Evolutionary conservation across 495 filamentous ascomycete genomes (phyloP).

Genomic region (Podospora australis): DNA sequence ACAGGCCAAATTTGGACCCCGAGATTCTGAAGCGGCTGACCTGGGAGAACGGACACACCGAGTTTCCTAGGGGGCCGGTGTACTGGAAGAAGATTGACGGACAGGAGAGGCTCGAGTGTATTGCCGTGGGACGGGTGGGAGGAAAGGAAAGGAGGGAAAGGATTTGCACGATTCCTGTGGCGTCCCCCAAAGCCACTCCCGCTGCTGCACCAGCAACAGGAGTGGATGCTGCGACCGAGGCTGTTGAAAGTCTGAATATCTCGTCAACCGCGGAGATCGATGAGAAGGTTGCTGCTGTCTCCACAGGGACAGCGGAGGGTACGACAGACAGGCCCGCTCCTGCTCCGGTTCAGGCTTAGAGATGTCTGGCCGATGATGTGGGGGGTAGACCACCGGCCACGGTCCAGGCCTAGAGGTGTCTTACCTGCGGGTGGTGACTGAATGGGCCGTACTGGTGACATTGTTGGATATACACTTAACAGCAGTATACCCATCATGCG

Average conservation of each 20-base stretch:
- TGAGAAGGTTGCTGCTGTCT: conserved; percentile 2
- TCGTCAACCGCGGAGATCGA: conserved; percentile 9
- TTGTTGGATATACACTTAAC: neutral
- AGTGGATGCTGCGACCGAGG: conserved; percentile 7
- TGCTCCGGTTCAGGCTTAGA: no score
- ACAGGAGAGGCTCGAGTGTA: conserved; percentile 35
- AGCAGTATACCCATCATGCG: no score
- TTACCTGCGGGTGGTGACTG: neutral
- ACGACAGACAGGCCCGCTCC: no score
- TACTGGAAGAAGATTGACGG: conserved; percentile 41
- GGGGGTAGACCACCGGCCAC: neutral
- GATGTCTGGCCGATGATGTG: neutral
- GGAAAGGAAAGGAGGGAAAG: conserved; percentile 29
- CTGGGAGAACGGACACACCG: conserved; percentile 39
- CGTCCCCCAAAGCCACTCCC: conserved; percentile 14
- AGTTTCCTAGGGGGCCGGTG: conserved; percentile 44
- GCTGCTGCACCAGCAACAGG: conserved; percentile 8
- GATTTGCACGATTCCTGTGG: conserved; percentile 40
- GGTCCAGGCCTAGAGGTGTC: neutral
- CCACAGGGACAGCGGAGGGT: neutral
- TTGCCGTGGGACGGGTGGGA: conserved; percentile 38
- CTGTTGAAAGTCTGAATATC: conserved; percentile 6
- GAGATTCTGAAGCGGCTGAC: conserved; percentile 42
- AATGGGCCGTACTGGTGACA: no score
- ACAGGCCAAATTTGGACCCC: conserved; percentile 64